A percentile compares a stretch with the other conserved stretches of the same genome.
Conservation (phyloP, 2,329 filamentous ascomycete species). For the Didymella pinodella region DNA sequence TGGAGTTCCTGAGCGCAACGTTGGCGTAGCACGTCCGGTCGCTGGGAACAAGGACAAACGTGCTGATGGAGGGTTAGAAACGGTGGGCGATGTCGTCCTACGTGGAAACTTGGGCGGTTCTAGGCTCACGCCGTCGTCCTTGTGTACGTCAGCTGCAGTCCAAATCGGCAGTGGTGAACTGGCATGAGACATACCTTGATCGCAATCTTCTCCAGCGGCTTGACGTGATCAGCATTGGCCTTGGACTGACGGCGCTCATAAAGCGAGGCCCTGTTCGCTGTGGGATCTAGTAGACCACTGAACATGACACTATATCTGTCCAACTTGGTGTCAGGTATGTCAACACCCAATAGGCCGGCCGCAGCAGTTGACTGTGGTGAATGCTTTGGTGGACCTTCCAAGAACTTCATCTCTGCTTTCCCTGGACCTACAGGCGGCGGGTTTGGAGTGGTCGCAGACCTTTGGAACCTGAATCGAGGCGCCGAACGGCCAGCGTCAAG, state of each 20-base stretch:
- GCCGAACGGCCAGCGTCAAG: constrained; percentile 10
- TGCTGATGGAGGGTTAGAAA: constrained; percentile 38
- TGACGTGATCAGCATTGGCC: constrained; percentile 45
- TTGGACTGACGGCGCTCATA: constrained; percentile 48
- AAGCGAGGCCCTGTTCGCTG: constrained; percentile 39
- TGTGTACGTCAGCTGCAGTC: constrained; percentile 15
- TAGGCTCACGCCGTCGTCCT: constrained; percentile 27
- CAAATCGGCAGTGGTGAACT: constrained; percentile 5
- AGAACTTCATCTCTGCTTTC: background rate
- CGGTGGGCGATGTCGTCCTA: constrained; percentile 46
- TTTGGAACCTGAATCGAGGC: constrained; percentile 21
- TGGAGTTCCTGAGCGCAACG: constrained; percentile 6
- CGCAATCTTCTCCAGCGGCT: constrained; percentile 43
- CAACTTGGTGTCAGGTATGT: constrained; percentile 81
- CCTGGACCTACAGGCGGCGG: constrained; percentile 19
- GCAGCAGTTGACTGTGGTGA: background rate
- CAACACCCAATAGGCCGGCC: constrained; percentile 67
- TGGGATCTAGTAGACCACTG: constrained; percentile 69
- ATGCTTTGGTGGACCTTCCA: constrained; percentile 3
- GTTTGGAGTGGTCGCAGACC: constrained; percentile 29
- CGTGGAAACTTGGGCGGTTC: constrained; percentile 35
- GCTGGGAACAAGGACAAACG: constrained; percentile 47
- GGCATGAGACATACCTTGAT: constrained; percentile 40
- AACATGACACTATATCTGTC: constrained; percentile 98
- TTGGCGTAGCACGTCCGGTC: constrained; percentile 25